Conservation (phyloP, 2,329 filamentous ascomycete genomes). For the Fusarium sp. region DNA sequence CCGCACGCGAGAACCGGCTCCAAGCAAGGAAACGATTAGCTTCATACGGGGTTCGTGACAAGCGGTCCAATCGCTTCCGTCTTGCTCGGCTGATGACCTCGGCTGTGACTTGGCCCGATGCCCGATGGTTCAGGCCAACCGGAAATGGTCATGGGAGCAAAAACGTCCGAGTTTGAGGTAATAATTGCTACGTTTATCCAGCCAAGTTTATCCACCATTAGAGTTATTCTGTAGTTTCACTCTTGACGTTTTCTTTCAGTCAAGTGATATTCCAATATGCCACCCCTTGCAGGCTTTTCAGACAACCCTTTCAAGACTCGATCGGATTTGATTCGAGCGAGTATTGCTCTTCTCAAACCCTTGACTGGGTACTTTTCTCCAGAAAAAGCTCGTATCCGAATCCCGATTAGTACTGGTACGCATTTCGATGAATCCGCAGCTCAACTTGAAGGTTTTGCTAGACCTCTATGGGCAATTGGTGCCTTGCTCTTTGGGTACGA, state of each 20-base stretch:
- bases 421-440: slow-evolving; percentile 59
- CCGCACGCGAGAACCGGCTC: slow-evolving; percentile 15
- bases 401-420: slow-evolving; percentile 53
- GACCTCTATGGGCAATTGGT: slow-evolving; percentile 53
- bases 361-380: slow-evolving; percentile 50
- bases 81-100: slow-evolving; percentile 8
- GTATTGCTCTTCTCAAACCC: slow-evolving; percentile 50
- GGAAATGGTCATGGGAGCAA: neutral
- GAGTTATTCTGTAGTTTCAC: neutral
- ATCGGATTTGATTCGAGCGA: slow-evolving; percentile 51
- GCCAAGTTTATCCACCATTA: neutral
- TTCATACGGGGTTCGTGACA: neutral
- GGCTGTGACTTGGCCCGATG: slow-evolving; percentile 26
- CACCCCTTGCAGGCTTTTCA: slow-evolving; percentile 54
- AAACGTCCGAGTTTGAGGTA: neutral
- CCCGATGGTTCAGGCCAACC: slow-evolving; percentile 12
- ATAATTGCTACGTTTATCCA: neutral
- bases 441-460: slow-evolving; percentile 59
- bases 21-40: slow-evolving; percentile 7
- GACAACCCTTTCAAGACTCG: slow-evolving; percentile 54
- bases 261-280: slow-evolving; percentile 45
- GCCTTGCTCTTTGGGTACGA: slow-evolving; percentile 54
- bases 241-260: neutral
- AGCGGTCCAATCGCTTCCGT: slow-evolving; percentile 26
- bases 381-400: slow-evolving; percentile 49